Base-by-base conservation (phyloP, 2,329 filamentous ascomycete species). In the Aspergillus jensenii region DNA sequence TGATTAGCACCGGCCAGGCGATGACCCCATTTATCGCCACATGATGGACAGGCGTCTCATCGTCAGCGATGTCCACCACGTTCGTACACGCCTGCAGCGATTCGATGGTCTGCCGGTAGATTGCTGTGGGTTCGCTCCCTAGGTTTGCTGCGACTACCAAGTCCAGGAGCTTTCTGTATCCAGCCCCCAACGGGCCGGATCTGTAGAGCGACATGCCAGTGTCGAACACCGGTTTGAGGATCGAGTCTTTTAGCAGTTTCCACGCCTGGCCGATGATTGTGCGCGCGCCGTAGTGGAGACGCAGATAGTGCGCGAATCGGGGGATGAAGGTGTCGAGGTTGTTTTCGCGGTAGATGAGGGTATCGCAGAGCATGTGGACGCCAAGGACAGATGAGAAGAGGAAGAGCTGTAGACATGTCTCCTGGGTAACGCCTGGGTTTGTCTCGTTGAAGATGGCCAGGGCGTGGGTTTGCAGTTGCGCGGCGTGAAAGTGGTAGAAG, bases 281-380 rank as follows among this genome's bases (percentile, higher is more conserved):
- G 40, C 63, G 64, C 2, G 72, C 59, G 3, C 71, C 71, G 3
- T 60, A 61, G 40, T 71, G 62, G 8, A 75, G 47, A 21, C 59
- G 62, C 25, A 71, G 48, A n/a, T 60, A 68, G 27, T 65, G 60
- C 2, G 62, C 58, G 23, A 71, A 68, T 19, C 58, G 58, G n/a
- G 71, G 59, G 21, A 74, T 58, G 39, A 72, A 72, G 9, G 62
- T 59, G 35, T 75, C 69, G 39, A 82, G 79, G 43, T 73, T 64
- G 15, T 62, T 51, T 15, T 71, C 71, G 41, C 78, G 72, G 52
- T 76, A 71, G 56, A 69, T 61, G 2, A 83, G 70, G 2, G 77
- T 77, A 54, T 84, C 81, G 62, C 76, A 80, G 4, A 84, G 73
- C 40, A 78, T 74, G 52, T 83, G 80, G 8, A 66, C 19, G 1